phyloP scores from a whole-genome alignment of 495 filamentous ascomycete genomes.

The Hyphodiscus hymeniophilus region DNA sequence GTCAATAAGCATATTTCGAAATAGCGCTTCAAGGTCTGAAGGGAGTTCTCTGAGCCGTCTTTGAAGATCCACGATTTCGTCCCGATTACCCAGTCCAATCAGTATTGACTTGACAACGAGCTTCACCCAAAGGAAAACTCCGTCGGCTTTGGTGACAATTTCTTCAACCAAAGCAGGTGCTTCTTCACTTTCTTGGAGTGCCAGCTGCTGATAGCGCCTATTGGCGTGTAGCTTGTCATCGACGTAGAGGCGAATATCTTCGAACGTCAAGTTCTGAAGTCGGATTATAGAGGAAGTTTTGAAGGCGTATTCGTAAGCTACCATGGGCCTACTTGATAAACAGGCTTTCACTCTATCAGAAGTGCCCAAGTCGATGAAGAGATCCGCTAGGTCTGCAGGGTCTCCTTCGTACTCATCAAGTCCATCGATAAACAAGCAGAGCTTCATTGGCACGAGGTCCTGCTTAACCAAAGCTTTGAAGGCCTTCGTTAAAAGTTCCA shows the following conservation, averaged over 20 bases:
- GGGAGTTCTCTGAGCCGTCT: not conserved
- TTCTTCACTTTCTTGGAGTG: not conserved
- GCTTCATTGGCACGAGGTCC: too few species aligned
- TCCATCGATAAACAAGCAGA: not conserved
- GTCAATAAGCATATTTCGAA: constrained; percentile 13
- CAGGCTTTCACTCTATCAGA: not conserved
- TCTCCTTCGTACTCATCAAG: not conserved
- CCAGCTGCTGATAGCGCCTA: too few species aligned
- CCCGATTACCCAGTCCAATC: not conserved
- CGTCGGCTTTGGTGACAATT: constrained; percentile 21
- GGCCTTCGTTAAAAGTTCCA: not conserved
- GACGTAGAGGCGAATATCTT: constrained; percentile 17
- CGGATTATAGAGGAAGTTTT: constrained; percentile 12
- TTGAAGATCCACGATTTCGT: not conserved
- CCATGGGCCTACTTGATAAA: not conserved
- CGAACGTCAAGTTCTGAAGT: constrained; percentile 19
- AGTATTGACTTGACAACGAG: constrained; percentile 11
- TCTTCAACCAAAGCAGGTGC: constrained; percentile 10
- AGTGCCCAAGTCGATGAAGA: not conserved
- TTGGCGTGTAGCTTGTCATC: not conserved
- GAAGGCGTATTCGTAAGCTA: not conserved
- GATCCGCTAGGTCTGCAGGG: not conserved
- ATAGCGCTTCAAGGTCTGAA: constrained; percentile 1
- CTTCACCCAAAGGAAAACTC: constrained; percentile 29
- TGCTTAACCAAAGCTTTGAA: not conserved